These are phyloP conservation scores for Postia placenta DNA, from an alignment of 768 basidiomycete species.

Conservation along the genomic window DNA sequence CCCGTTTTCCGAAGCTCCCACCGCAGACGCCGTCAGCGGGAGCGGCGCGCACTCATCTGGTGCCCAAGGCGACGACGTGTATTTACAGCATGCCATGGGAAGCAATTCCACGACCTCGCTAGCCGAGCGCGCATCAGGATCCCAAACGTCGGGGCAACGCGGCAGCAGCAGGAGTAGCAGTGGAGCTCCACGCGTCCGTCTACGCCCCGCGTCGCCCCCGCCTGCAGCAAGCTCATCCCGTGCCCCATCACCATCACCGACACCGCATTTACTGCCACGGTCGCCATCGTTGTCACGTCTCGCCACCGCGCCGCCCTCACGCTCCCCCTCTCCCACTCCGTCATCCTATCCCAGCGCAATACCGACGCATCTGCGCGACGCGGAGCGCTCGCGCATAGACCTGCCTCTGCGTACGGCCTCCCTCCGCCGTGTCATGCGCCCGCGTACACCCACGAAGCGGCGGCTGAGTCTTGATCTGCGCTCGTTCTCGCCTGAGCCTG, in stretches of 20 bases:
- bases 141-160: too few species aligned
- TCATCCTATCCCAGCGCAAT: neutral
- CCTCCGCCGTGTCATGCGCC: neutral
- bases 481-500: neutral
- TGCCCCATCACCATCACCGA: neutral
- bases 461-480: constrained; percentile 9
- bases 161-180: too few species aligned
- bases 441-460: neutral
- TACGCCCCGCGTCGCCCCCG: neutral
- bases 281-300: neutral
- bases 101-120: neutral
- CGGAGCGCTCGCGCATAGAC: neutral
- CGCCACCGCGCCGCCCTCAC: neutral
- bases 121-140: neutral
- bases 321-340: neutral
- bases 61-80: neutral
- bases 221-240: neutral
- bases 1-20: constrained; percentile 1
- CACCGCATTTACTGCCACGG: neutral
- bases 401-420: constrained; percentile 1
- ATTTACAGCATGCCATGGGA: neutral
- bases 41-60: neutral
- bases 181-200: neutral
- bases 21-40: neutral
- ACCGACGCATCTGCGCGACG: neutral